Conservation (phyloP, 2,329 filamentous ascomycete genomes). For the Claviceps humidiphila region DNA sequence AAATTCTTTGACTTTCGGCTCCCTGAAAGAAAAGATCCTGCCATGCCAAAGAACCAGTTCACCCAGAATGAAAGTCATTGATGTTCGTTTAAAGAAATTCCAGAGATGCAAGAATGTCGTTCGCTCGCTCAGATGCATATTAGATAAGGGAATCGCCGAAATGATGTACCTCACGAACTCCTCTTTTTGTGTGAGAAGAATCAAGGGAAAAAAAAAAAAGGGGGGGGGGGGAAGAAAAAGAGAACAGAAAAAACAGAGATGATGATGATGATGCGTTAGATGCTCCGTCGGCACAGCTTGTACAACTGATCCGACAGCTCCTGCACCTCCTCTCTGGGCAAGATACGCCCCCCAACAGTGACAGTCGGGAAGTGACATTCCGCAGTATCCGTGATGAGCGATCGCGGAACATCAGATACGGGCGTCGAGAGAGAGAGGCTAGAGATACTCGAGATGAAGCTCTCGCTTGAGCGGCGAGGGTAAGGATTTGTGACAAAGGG, state of each 20-base stretch:
- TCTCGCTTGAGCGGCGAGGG: not conserved
- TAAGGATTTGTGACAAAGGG: not conserved
- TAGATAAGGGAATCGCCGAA: too few species aligned
- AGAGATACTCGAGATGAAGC: conserved; percentile 2
- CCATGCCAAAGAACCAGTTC: too few species aligned
- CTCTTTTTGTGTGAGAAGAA: too few species aligned
- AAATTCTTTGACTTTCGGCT: too few species aligned
- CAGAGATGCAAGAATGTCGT: too few species aligned
- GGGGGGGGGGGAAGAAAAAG: too few species aligned
- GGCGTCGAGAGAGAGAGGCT: conserved; percentile 1
- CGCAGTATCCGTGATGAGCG: not conserved
- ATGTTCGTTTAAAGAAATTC: not conserved
- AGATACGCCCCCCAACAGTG: not conserved
- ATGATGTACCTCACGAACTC: too few species aligned
- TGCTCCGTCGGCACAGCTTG: not conserved
- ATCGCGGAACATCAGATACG: not conserved
- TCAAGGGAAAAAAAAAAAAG: too few species aligned
- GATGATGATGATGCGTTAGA: not conserved
- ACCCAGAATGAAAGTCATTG: too few species aligned
- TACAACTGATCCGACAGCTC: conserved; percentile 3
- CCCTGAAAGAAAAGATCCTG: too few species aligned
- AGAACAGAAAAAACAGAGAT: too few species aligned
- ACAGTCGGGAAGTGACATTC: not conserved
- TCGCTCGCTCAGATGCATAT: too few species aligned
- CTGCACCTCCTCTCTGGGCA: conserved; percentile 1